Conservation (phyloP, 257 asterid genomes). For the Ophiorrhiza pumila region DNA sequence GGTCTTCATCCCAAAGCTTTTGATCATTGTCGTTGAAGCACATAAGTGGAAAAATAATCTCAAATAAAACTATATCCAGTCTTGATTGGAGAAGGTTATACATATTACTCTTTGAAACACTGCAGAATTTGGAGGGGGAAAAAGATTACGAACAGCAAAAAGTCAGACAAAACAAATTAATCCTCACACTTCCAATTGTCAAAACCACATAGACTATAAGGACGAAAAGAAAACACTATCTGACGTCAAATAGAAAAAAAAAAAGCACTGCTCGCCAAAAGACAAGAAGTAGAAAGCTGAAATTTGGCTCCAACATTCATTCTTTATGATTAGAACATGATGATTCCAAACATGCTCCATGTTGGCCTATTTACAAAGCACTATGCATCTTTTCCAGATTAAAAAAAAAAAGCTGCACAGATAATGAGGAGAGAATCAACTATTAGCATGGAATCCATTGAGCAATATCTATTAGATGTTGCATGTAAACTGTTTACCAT, state of each 20-base stretch:
- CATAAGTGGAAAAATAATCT: slow-evolving; percentile 94
- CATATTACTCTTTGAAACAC: slow-evolving; percentile 81
- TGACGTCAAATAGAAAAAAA: not conserved
- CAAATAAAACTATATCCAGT: slow-evolving; percentile 79
- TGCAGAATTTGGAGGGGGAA: slow-evolving; percentile 35
- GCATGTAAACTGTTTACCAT: not conserved
- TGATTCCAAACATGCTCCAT: not conserved
- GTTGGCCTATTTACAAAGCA: not conserved
- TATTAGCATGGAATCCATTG: not conserved
- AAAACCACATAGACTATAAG: not conserved
- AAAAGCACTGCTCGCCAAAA: not conserved
- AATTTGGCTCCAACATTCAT: not conserved
- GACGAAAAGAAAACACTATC: not conserved
- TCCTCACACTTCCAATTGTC: not conserved
- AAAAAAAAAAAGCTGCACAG: not conserved
- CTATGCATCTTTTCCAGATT: not conserved
- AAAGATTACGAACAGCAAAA: not conserved
- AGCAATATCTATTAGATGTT: not conserved
- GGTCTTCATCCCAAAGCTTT: slow-evolving; percentile 97
- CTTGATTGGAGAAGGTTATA: slow-evolving; percentile 85
- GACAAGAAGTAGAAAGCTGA: not conserved
- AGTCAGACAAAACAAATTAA: not conserved
- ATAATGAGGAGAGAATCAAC: not conserved
- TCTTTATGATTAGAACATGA: not conserved
- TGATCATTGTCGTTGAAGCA: slow-evolving; percentile 95